Evolutionary conservation across 768 basidiomycete species (phyloP).

Genomic region (Paxillus ammoniavirescens): DNA sequence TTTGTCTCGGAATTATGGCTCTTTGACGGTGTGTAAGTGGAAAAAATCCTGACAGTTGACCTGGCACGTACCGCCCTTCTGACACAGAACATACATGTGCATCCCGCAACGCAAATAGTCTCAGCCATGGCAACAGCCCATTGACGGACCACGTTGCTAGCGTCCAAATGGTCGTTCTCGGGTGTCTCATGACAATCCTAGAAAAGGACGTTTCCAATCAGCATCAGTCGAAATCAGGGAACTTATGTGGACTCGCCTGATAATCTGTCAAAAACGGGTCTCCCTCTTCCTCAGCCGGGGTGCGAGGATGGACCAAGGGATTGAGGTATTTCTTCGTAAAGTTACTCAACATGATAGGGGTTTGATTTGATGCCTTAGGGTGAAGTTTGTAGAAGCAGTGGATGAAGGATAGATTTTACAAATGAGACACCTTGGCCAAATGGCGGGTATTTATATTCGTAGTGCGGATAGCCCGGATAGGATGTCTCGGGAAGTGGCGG

Average conservation of each 20-base stretch:
- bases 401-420: background rate
- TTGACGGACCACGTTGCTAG: background rate
- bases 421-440: background rate
- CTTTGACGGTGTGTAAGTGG: conserved; percentile 14
- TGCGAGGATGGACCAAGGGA: background rate
- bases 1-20: background rate
- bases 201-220: background rate
- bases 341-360: conserved; percentile 8
- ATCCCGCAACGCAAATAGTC: conserved; percentile 6
- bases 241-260: background rate
- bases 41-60: too few relatives aligned
- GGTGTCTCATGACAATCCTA: background rate
- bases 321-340: conserved; percentile 8
- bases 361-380: background rate
- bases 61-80: conserved; percentile 6
- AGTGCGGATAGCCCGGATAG: background rate
- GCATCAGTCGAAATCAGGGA: background rate
- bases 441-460: background rate
- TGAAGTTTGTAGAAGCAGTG: background rate
- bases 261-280: background rate
- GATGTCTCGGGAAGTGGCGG: background rate
- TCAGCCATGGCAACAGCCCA: conserved; percentile 10
- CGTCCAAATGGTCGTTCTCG: background rate
- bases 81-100: conserved; percentile 7
- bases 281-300: background rate